A percentile compares a stretch with the other conserved stretches of the same genome.
Evolutionary conservation across 2,329 filamentous ascomycete genomes (phyloP).

Genomic region (Tolypocladium tropicale): DNA sequence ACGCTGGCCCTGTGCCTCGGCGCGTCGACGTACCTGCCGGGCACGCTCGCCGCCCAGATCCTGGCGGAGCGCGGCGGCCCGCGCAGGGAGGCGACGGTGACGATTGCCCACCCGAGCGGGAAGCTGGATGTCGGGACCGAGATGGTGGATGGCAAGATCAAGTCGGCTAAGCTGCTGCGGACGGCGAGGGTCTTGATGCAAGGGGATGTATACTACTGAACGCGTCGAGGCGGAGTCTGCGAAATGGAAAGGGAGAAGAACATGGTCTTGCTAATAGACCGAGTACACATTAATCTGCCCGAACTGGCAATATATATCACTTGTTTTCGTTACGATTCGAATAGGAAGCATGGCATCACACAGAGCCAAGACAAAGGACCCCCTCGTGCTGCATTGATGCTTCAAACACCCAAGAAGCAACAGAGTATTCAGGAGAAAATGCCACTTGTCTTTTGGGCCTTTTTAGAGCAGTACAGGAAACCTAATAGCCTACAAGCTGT

Average conservation of each 20-base stretch:
- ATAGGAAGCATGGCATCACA: no score
- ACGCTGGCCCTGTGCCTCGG: conserved; percentile 42
- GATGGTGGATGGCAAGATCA: conserved; percentile 26
- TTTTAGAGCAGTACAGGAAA: no score
- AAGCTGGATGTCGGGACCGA: conserved; percentile 34
- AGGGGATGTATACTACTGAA: conserved; percentile 31
- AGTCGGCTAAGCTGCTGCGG: conserved; percentile 33
- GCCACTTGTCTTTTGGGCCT: no score
- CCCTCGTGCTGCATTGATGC: no score
- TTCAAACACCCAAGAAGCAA: no score
- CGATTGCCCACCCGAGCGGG: conserved; percentile 37
- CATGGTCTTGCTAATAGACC: not conserved
- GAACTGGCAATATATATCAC: not conserved
- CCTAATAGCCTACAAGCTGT: no score
- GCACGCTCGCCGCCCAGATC: conserved; percentile 29
- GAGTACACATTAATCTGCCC: not conserved
- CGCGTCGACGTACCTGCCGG: conserved; percentile 35
- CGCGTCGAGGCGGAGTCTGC: not conserved
- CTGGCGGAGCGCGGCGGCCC: conserved; percentile 7
- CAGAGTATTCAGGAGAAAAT: no score
- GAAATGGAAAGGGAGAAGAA: not conserved
- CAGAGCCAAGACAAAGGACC: no score
- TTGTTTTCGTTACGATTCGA: no score
- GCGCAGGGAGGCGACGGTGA: conserved; percentile 15
- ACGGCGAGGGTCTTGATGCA: conserved; percentile 41